Evolutionary conservation across 768 basidiomycete genomes (phyloP), one percentile per base, ranked within the genome.

Genomic region (Panellus pusillus): DNA sequence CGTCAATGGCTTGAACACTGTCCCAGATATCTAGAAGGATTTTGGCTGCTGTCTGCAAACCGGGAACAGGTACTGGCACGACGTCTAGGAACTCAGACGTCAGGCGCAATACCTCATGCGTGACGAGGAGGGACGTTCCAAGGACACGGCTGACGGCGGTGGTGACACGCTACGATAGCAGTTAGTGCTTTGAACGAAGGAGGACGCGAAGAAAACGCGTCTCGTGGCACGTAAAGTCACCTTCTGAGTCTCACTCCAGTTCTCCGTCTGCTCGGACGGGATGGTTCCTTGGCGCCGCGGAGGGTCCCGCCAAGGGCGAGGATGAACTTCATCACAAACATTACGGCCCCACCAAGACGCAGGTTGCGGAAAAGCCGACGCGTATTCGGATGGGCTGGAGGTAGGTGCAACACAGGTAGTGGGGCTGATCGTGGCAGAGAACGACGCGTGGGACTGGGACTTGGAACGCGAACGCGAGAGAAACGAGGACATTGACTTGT

Each of bases 1-100:
- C 83, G 51, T 84, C 83, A 19, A 85, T 79, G 18, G 66, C 60
- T 51, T 79, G 72, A 36, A 83, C 69, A 0, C 77, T 69, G 39
- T 80, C 76, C 84, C 84, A 86, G 31, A 86, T 81, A 6, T 60
- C 65, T 20, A 84, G 53, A 42, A 84, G 65, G 17, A 73, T 71
- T 40, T 67, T 69, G 1, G 79, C 83, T 0, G 77, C 79, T 18
- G 74, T 68, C 13, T 74, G 74, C 3, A 87, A 68, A 1, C 81
- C 82, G 0, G 77, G 74, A 31, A 86, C 63, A 47, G 59, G 59
- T 24, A 60, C 54, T 18, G 9, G 86, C 81, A 8, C 72, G 71
- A 36, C 81, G 69, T 27, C 72, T 66, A 27, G 82, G 62, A 48
- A 76, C 51, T 45, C 76, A 71, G 7, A 67, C 52, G 17, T 71